These are phyloP conservation scores for Auriscalpium microsporum DNA, from an alignment of 768 basidiomycete genomes.

Conservation along the genomic window DNA sequence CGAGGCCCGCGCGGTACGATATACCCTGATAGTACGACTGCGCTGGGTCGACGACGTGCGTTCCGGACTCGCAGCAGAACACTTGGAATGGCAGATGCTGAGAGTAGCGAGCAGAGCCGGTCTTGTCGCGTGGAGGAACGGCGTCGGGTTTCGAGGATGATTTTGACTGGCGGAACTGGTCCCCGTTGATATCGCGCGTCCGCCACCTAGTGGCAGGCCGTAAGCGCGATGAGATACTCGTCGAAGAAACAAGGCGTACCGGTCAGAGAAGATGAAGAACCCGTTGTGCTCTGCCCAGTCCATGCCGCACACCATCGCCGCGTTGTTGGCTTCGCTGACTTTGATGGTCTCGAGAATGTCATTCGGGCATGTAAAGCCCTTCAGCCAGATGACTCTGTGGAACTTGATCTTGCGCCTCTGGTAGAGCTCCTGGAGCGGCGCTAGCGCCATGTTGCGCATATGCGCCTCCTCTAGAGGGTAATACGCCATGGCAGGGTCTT, in stretches of 20 bases:
- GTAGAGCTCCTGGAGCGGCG: conserved; percentile 80
- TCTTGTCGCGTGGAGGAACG: conserved; percentile 84
- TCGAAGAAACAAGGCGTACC: conserved; percentile 35
- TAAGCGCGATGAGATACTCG: neutral
- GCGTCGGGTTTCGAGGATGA: conserved; percentile 86
- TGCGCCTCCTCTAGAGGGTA: conserved; percentile 95
- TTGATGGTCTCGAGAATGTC: conserved; percentile 95
- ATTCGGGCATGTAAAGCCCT: conserved; percentile 97
- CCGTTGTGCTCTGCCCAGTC: conserved; percentile 99
- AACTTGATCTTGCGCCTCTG: conserved; percentile 75
- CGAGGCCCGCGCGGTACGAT: conserved; percentile 69
- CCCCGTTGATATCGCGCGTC: conserved; percentile 95
- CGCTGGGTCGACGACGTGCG: conserved; percentile 91
- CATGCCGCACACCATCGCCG: conserved; percentile 99
- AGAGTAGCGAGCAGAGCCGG: conserved; percentile 74
- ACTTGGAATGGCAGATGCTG: conserved; percentile 96
- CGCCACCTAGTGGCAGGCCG: conserved; percentile 59
- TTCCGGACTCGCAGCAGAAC: conserved; percentile 98
- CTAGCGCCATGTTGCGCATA: conserved; percentile 86
- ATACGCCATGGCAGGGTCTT: conserved; percentile 79
- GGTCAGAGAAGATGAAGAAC: conserved; percentile 95
- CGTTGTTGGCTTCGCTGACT: conserved; percentile 82
- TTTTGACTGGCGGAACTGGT: conserved; percentile 95
- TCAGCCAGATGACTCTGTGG: conserved; percentile 91
- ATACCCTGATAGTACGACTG: conserved; percentile 95